Percentiles rank a stretch among this genome's conserved stretches.
Conservation (phyloP, 176 grass and related monocot species). For the Eremochloa ophiuroides region DNA sequence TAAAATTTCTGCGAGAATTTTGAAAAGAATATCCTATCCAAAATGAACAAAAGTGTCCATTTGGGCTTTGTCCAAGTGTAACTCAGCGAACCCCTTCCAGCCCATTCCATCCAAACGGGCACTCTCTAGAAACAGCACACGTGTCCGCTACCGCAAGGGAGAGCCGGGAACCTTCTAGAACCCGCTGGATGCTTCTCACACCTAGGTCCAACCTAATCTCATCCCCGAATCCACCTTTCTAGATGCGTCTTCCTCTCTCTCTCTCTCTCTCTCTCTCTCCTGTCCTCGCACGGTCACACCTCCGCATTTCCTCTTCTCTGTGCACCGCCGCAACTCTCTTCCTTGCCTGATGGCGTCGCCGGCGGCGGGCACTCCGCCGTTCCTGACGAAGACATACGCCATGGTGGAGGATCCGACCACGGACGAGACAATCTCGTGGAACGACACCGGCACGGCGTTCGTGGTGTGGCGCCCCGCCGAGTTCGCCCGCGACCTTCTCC, state of each 20-base stretch:
- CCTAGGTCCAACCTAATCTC: slow-evolving; percentile 9
- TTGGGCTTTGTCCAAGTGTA: not conserved
- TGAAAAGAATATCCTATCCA: not conserved
- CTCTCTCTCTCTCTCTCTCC: no score
- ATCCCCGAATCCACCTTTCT: slow-evolving; percentile 19
- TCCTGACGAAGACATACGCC: slow-evolving; percentile 68
- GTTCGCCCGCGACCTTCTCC: slow-evolving; percentile 63
- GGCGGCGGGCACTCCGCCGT: slow-evolving; percentile 50
- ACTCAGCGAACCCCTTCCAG: not conserved
- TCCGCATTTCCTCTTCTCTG: not conserved
- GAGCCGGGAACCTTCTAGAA: slow-evolving; percentile 49
- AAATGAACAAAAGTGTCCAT: not conserved
- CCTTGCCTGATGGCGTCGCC: slow-evolving; percentile 31
- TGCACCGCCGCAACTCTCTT: not conserved
- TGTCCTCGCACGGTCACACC: no score
- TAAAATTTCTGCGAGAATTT: not conserved
- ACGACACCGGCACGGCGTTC: slow-evolving; percentile 53
- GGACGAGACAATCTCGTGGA: slow-evolving; percentile 69
- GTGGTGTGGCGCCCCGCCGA: slow-evolving; percentile 63
- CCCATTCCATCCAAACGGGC: not conserved
- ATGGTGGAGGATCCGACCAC: slow-evolving; percentile 55
- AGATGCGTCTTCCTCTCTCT: not conserved
- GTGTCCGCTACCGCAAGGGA: slow-evolving; percentile 1
- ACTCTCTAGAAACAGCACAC: slow-evolving; percentile 37
- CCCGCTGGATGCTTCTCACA: slow-evolving; percentile 47